A percentile compares a stretch with the other conserved stretches of the same genome.
Evolutionary conservation across 2,329 filamentous ascomycete species (phyloP).

Genomic region (Alternaria brassicicola): DNA sequence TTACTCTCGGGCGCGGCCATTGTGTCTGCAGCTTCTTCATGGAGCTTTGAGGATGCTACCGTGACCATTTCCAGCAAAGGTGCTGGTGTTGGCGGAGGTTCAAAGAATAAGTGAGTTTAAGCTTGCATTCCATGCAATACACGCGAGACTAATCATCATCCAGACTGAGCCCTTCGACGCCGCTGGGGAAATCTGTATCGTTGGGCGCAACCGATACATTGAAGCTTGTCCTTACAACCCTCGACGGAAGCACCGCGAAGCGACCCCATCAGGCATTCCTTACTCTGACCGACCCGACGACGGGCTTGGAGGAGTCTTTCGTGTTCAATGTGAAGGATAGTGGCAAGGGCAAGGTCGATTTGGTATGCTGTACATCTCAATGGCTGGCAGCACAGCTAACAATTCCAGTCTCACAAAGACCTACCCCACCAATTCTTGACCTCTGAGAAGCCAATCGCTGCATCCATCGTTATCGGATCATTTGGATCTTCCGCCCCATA

Average conservation of each 20-base stretch:
- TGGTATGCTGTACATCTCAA: constrained; percentile 64
- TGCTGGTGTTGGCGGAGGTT: constrained; percentile 55
- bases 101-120: constrained; percentile 69
- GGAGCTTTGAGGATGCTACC: constrained; percentile 76
- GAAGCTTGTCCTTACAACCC: constrained; percentile 81
- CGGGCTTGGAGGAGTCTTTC: constrained; percentile 85
- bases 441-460: constrained; percentile 70
- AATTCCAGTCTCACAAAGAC: constrained; percentile 78
- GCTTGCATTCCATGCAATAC: background rate
- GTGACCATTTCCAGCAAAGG: constrained; percentile 69
- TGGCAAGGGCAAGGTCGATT: constrained; percentile 82
- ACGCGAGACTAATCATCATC: constrained; percentile 1
- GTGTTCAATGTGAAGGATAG: constrained; percentile 82
- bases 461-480: constrained; percentile 83
- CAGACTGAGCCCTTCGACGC: constrained; percentile 57
- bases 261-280: constrained; percentile 95
- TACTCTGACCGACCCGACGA: constrained; percentile 73
- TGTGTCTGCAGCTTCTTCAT: constrained; percentile 62
- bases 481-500: constrained; percentile 77
- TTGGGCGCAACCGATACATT: constrained; percentile 74
- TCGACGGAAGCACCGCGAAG: constrained; percentile 78
- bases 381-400: constrained; percentile 34
- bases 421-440: constrained; percentile 82
- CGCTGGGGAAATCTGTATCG: constrained; percentile 67
- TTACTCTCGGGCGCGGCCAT: constrained; percentile 50